phyloP scores from a whole-genome alignment of 2,329 filamentous ascomycete species.

The Aspergillus ibericus region DNA sequence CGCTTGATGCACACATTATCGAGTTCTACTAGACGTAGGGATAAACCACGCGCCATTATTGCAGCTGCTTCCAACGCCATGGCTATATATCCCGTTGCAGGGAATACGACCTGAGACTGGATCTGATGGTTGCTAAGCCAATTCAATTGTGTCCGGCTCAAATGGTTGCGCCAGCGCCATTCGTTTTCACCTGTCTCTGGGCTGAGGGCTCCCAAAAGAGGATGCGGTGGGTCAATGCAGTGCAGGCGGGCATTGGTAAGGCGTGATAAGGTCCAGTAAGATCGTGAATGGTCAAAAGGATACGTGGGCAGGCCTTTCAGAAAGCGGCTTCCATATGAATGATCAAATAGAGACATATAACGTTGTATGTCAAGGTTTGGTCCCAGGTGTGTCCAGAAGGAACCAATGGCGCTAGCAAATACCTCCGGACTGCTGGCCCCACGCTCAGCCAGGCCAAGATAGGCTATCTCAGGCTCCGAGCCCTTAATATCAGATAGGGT shows the following conservation, averaged over 20 bases:
- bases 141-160: slow-evolving; percentile 19
- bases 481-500: background rate
- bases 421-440: slow-evolving; percentile 16
- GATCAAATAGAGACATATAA: background rate
- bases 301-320: background rate
- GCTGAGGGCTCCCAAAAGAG: slow-evolving; percentile 5
- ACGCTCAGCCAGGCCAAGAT: background rate
- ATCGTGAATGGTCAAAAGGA: slow-evolving; percentile 7
- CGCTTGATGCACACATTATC: slow-evolving; percentile 1
- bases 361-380: background rate
- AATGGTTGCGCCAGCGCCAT: slow-evolving; percentile 20
- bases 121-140: slow-evolving; percentile 29
- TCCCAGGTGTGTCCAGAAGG: slow-evolving; percentile 6
- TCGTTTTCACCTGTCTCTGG: slow-evolving; percentile 5
- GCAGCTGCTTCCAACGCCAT: slow-evolving; percentile 15
- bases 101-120: slow-evolving; percentile 25
- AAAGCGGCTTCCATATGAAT: background rate
- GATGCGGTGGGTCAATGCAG: background rate
- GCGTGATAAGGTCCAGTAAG: slow-evolving; percentile 10
- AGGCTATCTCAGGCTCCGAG: background rate
- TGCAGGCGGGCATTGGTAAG: background rate
- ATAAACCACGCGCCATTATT: background rate
- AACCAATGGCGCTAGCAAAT: slow-evolving; percentile 11
- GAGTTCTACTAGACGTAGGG: background rate
- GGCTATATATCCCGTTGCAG: slow-evolving; percentile 23